Conservation (phyloP, 805 yeast species). For the Yamadazyma insecticola region DNA sequence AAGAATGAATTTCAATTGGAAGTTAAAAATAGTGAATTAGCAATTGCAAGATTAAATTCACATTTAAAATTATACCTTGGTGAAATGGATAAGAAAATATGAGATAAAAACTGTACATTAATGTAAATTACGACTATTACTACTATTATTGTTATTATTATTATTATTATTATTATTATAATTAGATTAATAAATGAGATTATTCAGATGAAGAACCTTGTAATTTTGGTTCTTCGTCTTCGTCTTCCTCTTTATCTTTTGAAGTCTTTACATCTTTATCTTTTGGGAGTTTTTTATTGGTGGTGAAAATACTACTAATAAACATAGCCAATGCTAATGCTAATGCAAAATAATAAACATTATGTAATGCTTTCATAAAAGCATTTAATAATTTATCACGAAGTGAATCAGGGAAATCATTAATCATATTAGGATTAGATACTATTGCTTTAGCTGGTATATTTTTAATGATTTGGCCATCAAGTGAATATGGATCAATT, state of each 20-base stretch:
- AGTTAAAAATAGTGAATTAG: slow-evolving; percentile 47
- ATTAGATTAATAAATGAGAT: not conserved
- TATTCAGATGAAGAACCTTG: not conserved
- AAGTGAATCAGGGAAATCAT: slow-evolving; percentile 18
- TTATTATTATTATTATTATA: not conserved
- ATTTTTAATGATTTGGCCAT: slow-evolving; percentile 11
- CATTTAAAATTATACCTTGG: slow-evolving; percentile 50
- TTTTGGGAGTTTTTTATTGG: slow-evolving; percentile 40
- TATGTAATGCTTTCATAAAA: slow-evolving; percentile 34
- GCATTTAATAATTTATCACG: slow-evolving; percentile 21
- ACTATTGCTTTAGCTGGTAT: slow-evolving; percentile 14
- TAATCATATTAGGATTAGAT: slow-evolving; percentile 24
- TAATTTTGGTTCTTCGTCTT: not conserved
- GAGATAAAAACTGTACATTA: slow-evolving; percentile 4
- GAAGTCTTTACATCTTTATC: slow-evolving; percentile 15
- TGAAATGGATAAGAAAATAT: slow-evolving; percentile 42
- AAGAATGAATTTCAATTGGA: slow-evolving; percentile 48
- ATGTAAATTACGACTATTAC: slow-evolving; percentile 1
- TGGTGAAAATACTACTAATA: slow-evolving; percentile 29
- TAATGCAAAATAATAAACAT: slow-evolving; percentile 37
- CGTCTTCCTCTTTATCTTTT: not conserved
- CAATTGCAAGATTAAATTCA: slow-evolving; percentile 50
- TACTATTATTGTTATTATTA: not conserved
- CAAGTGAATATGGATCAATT: slow-evolving; percentile 9
- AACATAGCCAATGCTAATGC: slow-evolving; percentile 31